Conservation (phyloP, 768 basidiomycete genomes). For the Tulasnella sp. region DNA sequence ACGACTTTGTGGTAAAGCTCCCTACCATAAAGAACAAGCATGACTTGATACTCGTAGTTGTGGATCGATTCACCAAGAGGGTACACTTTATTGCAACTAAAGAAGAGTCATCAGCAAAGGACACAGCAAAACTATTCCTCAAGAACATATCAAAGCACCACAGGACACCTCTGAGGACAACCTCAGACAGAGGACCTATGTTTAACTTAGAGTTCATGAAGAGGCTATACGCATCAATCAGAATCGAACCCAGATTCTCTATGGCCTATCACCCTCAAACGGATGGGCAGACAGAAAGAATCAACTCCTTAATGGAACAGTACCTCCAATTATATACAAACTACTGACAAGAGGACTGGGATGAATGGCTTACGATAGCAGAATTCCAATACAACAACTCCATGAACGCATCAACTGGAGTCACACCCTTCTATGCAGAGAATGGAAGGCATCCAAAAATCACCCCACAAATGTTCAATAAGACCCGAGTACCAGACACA, state of each 20-base stretch:
- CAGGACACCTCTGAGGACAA: neutral
- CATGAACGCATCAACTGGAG: neutral
- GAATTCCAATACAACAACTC: slow-evolving; percentile 8
- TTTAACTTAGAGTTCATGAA: neutral
- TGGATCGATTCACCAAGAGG: slow-evolving; percentile 7
- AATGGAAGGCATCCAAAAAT: slow-evolving; percentile 5
- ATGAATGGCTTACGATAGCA: neutral
- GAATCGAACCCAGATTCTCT: neutral
- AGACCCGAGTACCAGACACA: neutral
- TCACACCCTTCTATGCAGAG: slow-evolving; percentile 24
- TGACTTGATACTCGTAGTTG: slow-evolving; percentile 3
- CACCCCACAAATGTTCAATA: neutral
- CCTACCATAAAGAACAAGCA: no score
- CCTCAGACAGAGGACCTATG: neutral
- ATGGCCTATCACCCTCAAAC: slow-evolving; percentile 13
- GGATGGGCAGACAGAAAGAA: slow-evolving; percentile 13
- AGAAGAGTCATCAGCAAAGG: neutral
- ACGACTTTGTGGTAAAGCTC: no score
- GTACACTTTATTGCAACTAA: neutral
- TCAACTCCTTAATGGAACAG: slow-evolving; percentile 1
- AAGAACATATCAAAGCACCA: neutral
- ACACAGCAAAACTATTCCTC: neutral
- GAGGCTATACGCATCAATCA: neutral
- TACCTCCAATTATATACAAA: slow-evolving; percentile 4
- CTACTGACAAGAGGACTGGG: slow-evolving; percentile 5